These are phyloP conservation scores for Sophora flavescens DNA, from an alignment of 306 rosid genomes.

Conservation along the genomic window DNA sequence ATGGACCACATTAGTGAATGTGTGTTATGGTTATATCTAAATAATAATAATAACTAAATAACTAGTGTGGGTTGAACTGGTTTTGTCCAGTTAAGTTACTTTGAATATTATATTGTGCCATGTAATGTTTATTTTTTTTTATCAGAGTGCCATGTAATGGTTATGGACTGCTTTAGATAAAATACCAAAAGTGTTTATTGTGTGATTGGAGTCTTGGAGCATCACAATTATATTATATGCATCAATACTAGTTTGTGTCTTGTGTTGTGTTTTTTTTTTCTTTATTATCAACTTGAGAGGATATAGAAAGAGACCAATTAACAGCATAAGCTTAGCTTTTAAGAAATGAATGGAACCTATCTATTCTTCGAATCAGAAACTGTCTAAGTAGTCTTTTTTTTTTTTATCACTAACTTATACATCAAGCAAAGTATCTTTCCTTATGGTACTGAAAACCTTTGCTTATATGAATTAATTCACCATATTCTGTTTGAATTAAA, in stretches of 20 bases:
- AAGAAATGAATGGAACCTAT: not conserved
- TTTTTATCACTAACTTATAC: not conserved
- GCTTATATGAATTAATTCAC: not conserved
- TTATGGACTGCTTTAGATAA: not conserved
- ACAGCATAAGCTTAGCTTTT: not conserved
- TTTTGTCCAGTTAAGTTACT: conserved; percentile 13
- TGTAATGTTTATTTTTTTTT: too few species aligned
- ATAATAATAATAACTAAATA: not conserved
- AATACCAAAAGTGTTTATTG: not conserved
- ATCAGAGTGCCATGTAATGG: not conserved
- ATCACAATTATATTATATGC: not conserved
- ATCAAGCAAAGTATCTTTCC: not conserved
- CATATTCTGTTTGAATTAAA: not conserved
- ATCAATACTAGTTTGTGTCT: not conserved
- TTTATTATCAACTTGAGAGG: too few species aligned
- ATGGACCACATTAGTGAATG: too few species aligned
- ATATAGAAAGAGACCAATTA: too few species aligned
- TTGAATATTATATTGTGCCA: too few species aligned
- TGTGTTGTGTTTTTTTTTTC: not conserved
- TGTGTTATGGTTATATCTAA: too few species aligned
- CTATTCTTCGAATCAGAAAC: not conserved
- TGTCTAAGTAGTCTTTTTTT: not conserved
- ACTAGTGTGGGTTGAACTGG: conserved; percentile 28
- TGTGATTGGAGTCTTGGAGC: not conserved
- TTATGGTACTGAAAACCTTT: not conserved